Base-by-base conservation (phyloP, 371 early-diverging fungal genomes). In the Rhizomucor miehei region DNA sequence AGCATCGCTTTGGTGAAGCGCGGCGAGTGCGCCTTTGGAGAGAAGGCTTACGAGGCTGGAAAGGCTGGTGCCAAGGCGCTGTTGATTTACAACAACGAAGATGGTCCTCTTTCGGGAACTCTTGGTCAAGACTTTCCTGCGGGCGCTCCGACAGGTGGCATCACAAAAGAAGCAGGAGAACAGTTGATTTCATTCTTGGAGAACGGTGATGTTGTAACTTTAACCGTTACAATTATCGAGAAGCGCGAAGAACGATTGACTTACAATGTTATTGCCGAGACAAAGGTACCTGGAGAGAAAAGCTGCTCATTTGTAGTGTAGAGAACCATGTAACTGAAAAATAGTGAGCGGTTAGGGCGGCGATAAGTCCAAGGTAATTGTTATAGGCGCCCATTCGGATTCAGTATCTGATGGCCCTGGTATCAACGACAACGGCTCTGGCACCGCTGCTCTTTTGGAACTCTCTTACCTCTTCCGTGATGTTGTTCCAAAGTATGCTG, bases 371-470 rank as follows among this genome's bases (percentile, higher is more conserved):
- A 62, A 62, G 19, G 41, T 56, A 6, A 57, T 65, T 34, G 52
- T 65, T 6, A 49, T 65, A 17, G 66, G 66, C 36, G 66, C 57
- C 12, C 66, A 65, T 25, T 55, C 56, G 24, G 87, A 87, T 52
- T 82, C 82, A 21, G 87, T 87, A 1, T 81, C 79, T 1, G 82
- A 69, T 8, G 86, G 86, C 0, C 85, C 87, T 1, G 87, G 87
- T n/a, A 76, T 87, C 60, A 84, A 83, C 48, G 85, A 85, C 69
- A 86, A 88, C 60, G 90, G 85, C 1, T 83, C 85, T 0, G 91
- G 91, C 3, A 69, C 87, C 1, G 66, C 80, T 6, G 72, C 89
- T 3, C 55, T 84, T 0, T 57, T 91, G 48, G 90, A 89, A 60
- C 75, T 89, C 45, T 72, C 79, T 0, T 63, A 87, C 34, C 57